A percentile compares a stretch with the other conserved stretches of the same genome.
Conservation (phyloP, 83 land plant genomes). For the Picea abies region DNA sequence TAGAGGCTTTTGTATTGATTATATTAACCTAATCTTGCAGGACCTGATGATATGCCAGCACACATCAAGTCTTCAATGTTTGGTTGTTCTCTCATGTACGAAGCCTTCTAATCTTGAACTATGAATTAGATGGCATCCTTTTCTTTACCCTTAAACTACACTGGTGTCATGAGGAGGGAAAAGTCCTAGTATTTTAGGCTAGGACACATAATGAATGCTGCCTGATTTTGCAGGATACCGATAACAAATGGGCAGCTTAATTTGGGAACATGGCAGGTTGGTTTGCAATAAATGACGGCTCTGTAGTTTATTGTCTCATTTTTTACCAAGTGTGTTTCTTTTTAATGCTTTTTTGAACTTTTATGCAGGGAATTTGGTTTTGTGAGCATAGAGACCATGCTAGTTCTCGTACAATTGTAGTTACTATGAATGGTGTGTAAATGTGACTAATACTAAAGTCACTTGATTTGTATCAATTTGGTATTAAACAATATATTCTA, state of each 20-base stretch:
- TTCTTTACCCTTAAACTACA: not conserved
- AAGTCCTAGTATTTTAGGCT: not conserved
- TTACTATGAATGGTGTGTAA: slow-evolving; percentile 61
- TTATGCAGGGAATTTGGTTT: slow-evolving; percentile 50
- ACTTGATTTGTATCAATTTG: not conserved
- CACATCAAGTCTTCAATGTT: slow-evolving; percentile 99
- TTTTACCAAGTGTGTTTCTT: not conserved
- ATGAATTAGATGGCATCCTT: not conserved
- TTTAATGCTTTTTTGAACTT: not conserved
- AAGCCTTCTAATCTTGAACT: not conserved
- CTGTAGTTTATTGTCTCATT: not conserved
- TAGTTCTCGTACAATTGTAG: slow-evolving; percentile 51
- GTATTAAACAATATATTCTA: not conserved
- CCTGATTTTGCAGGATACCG: slow-evolving; percentile 69
- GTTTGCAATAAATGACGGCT: slow-evolving; percentile 12
- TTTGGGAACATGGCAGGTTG: slow-evolving; percentile 99
- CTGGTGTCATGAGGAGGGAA: not conserved
- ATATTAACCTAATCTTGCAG: slow-evolving; percentile 40
- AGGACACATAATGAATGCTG: not conserved
- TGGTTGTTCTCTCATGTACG: slow-evolving; percentile 90
- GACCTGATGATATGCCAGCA: slow-evolving; percentile 99
- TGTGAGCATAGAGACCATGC: slow-evolving; percentile 78
- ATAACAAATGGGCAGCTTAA: slow-evolving; percentile 90
- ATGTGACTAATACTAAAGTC: not conserved
- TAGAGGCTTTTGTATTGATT: not conserved